Evolutionary conservation across 441 rosid genomes (phyloP).

Genomic region (Gossypium schwendimanii): DNA sequence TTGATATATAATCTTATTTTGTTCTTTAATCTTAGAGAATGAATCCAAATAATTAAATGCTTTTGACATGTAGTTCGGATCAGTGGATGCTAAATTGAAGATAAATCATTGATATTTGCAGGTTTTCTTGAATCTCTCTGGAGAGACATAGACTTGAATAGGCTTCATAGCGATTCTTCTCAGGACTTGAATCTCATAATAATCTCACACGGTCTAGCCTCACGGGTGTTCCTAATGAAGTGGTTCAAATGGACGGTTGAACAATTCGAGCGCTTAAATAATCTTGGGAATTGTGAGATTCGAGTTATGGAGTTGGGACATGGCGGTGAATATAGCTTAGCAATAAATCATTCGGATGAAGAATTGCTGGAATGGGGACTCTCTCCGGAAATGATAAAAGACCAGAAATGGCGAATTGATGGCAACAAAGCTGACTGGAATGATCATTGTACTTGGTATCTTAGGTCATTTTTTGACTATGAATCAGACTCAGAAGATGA

Average conservation of each 20-base stretch:
- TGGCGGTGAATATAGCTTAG: slow-evolving; percentile 84
- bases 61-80: neutral
- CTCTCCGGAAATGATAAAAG: slow-evolving; percentile 72
- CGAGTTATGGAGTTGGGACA: slow-evolving; percentile 78
- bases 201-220: slow-evolving; percentile 73
- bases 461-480: slow-evolving; percentile 58
- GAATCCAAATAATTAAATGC: neutral
- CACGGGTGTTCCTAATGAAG: slow-evolving; percentile 89
- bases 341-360: slow-evolving; percentile 72
- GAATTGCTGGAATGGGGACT: slow-evolving; percentile 77
- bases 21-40: slow-evolving; percentile 1
- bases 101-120: slow-evolving; percentile 20
- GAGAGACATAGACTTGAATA: slow-evolving; percentile 89
- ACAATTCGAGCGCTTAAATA: slow-evolving; percentile 69
- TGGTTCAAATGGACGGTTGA: slow-evolving; percentile 98
- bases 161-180: slow-evolving; percentile 52
- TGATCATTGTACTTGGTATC: slow-evolving; percentile 66
- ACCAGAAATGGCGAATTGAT: slow-evolving; percentile 63
- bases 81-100: neutral
- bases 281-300: slow-evolving; percentile 61
- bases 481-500: slow-evolving; percentile 26
- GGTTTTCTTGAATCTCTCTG: slow-evolving; percentile 91
- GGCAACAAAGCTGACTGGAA: slow-evolving; percentile 60
- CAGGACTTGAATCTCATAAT: slow-evolving; percentile 77
- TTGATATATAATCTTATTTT: neutral